phyloP scores from a whole-genome alignment of 2,329 filamentous ascomycete species.

The Diaporthe sp. region DNA sequence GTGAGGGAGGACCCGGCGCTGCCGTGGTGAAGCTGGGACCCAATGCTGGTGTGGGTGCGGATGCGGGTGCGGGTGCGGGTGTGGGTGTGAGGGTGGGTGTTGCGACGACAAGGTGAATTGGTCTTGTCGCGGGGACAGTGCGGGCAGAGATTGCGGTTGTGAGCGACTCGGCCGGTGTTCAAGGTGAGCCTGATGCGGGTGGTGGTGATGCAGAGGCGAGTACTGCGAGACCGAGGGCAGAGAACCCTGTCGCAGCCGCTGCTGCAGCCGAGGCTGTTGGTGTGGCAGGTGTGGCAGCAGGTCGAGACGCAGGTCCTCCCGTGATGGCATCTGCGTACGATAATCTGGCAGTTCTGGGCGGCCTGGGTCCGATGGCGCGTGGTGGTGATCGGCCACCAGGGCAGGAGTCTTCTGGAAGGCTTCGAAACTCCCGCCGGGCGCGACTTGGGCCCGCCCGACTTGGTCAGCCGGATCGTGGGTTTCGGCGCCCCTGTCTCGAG shows the following conservation, averaged over 20 bases:
- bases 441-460: constrained; percentile 20
- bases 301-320: not conserved
- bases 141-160: constrained; percentile 24
- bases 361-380: constrained; percentile 4
- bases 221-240: constrained; percentile 35
- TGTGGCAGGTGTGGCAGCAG: constrained; percentile 8
- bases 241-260: constrained; percentile 33
- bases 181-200: constrained; percentile 23
- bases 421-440: constrained; percentile 5
- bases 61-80: constrained; percentile 11
- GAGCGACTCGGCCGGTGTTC: constrained; percentile 30
- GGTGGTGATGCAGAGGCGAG: constrained; percentile 28
- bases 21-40: constrained; percentile 35
- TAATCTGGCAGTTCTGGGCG: not conserved
- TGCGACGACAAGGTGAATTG: constrained; percentile 26
- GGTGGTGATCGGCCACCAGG: constrained; percentile 12
- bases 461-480: constrained; percentile 19
- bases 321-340: constrained; percentile 2
- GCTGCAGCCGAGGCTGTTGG: constrained; percentile 12
- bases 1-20: constrained; percentile 38
- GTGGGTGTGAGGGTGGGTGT: too few species aligned
- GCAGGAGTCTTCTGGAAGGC: constrained; percentile 30
- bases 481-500: constrained; percentile 27
- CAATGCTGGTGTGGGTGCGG: constrained; percentile 27
- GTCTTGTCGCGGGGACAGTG: constrained; percentile 26